Conservation (phyloP, 768 basidiomycete genomes). For the Flagelloscypha sp. region DNA sequence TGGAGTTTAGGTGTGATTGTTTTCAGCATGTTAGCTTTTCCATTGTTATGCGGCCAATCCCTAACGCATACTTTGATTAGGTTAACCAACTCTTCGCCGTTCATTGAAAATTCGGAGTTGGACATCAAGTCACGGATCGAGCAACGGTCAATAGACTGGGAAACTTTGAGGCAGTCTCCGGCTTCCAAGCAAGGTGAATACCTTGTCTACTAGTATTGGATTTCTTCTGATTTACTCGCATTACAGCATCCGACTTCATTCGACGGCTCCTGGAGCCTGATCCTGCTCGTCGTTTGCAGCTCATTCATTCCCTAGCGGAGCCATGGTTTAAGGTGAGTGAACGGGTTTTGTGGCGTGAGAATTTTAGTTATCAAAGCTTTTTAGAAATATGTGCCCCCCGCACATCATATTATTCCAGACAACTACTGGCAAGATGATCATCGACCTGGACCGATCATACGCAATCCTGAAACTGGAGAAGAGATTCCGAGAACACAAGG, state of each 20-base stretch:
- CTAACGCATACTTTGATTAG: slow-evolving; percentile 26
- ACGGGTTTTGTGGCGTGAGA: too few species aligned
- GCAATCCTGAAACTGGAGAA: too few species aligned
- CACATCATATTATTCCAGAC: too few species aligned
- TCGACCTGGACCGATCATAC: too few species aligned
- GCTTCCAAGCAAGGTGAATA: slow-evolving; percentile 43
- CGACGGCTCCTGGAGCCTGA: slow-evolving; percentile 52
- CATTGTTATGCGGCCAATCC: slow-evolving; percentile 1
- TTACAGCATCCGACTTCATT: slow-evolving; percentile 60
- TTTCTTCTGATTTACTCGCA: slow-evolving; percentile 4
- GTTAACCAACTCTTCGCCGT: slow-evolving; percentile 72
- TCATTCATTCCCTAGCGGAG: slow-evolving; percentile 60
- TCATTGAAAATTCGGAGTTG: slow-evolving; percentile 58
- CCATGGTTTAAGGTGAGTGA: slow-evolving; percentile 71
- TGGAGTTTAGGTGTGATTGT: slow-evolving; percentile 97
- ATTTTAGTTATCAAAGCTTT: too few species aligned
- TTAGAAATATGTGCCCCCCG: too few species aligned
- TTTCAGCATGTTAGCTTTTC: slow-evolving; percentile 66
- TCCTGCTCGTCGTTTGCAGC: slow-evolving; percentile 61
- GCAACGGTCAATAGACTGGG: slow-evolving; percentile 57
- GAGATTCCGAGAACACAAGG: too few species aligned
- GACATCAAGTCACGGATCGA: slow-evolving; percentile 57
- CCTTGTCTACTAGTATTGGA: not conserved
- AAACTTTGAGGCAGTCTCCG: slow-evolving; percentile 27
- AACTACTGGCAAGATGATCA: too few species aligned